Evolutionary conservation across 140 eudicot genomes (phyloP).

Genomic region (Ambrosia hybrid): DNA sequence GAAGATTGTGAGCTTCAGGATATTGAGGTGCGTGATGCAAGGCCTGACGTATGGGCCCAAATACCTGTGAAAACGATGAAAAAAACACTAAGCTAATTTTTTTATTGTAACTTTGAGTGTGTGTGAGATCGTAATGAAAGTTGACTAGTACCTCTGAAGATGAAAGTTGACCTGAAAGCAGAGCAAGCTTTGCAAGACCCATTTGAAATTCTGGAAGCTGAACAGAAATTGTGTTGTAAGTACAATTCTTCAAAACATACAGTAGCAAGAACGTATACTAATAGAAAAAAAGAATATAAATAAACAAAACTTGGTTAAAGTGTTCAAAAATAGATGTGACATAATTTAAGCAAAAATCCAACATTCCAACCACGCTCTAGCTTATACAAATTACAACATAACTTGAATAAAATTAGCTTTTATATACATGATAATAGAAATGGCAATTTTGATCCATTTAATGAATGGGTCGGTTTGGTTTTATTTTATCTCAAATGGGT

Average conservation of each 20-base stretch:
- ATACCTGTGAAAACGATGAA: slow-evolving; percentile 49
- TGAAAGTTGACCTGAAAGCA: slow-evolving; percentile 66
- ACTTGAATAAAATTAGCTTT: background rate
- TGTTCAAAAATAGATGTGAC: background rate
- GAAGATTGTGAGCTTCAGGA: slow-evolving; percentile 88
- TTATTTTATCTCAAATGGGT: background rate
- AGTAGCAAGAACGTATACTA: background rate
- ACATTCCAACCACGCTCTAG: slow-evolving; percentile 12
- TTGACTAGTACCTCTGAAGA: slow-evolving; percentile 82
- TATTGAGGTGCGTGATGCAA: slow-evolving; percentile 86
- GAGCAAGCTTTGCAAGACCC: slow-evolving; percentile 91
- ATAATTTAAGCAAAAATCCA: background rate
- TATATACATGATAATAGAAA: background rate
- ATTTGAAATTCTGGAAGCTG: slow-evolving; percentile 94
- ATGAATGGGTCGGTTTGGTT: background rate
- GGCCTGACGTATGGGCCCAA: slow-evolving; percentile 85
- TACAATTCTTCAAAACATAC: slow-evolving; percentile 8
- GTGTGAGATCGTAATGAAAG: slow-evolving; percentile 30
- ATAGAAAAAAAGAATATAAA: background rate
- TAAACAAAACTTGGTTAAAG: slow-evolving; percentile 13
- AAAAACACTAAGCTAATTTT: background rate
- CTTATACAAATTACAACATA: slow-evolving; percentile 15
- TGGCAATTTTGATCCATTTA: slow-evolving; percentile 1
- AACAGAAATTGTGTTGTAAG: slow-evolving; percentile 29
- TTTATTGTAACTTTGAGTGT: background rate